Evolutionary conservation across 176 grass and related monocot genomes (phyloP), one percentile per base, ranked within the genome.

Genomic region (Eleusine indica): DNA sequence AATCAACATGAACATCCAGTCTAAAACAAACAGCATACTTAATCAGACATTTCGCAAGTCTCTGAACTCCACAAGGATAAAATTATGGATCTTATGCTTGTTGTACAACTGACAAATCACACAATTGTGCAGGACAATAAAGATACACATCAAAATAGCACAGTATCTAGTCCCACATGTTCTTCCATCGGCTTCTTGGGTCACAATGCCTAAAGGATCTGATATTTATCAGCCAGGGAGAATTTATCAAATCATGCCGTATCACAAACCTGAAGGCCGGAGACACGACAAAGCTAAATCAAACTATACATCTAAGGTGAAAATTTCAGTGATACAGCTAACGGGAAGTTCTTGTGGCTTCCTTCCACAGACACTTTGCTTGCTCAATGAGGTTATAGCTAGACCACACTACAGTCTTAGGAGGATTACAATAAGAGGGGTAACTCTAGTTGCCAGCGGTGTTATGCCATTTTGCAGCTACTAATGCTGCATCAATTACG

Each of bases 231-330:
- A 90, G 75, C 75, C 43, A 70, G 84, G 80, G 69, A 71, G 70
- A 46, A 87, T 70, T 87, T 87, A 76, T 87, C 85, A 77, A 64
- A 91, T 87, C 71, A 87, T 84, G 89, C 70, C 19, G 37, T 76
- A 87, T 84, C 37, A 12, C 80, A 80, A 19, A 64, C 70, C 82
- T 40, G 47, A 86, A 79, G 80, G 79, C 49, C 17, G 15, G 70
- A 70, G 80, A 64, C 76, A 48, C 19, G 70, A 29, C 75, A 87
- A 79, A 71, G 75, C 85, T 87, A 87, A 87, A 87, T 84, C 84
- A 90, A 90, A 91, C 89, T 91, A 91, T 91, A 91, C 89, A 91
- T 53, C 89, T 84, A 91, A 70, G 84, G 69, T 87, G 80, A 84
- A 87, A 71, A 22, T 84, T 87, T 91, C 70, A 91, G 85, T 80